Evolutionary conservation across 2,329 filamentous ascomycete species (phyloP), one percentile per base, ranked within the genome.

Genomic region (Fusarium sp.): DNA sequence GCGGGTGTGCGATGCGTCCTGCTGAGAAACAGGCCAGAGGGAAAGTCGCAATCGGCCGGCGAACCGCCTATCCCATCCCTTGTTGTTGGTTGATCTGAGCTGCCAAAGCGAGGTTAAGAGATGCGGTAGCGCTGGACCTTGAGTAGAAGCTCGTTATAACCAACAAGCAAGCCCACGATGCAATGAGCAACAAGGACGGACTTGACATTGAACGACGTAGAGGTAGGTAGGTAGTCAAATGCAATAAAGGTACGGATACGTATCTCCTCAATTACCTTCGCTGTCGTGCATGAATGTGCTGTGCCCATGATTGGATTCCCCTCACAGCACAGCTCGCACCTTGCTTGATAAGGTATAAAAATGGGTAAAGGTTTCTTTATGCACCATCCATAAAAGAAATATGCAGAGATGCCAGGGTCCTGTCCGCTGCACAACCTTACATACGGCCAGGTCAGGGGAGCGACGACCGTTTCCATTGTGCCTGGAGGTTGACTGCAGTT

Each of bases 21-120:
- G 56, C 45, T 56, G 52, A 53, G 58, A 61, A 66, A 50, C 58
- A 53, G 58, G 53, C 50, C 61, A 67, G 63, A 67, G 55, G 61
- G 56, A 52, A 61, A 63, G 61, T 66, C 65, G 61, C 57, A 67
- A 65, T 68, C 64, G 66, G 55, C 53, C 28, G 61, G 61, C 53
- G 64, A 64, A 64, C 53, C 58, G 63, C 38, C 56, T 59, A 45
- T 59, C 60, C 35, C 47, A 34, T 61, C 41, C 51, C 46, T 47
- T 53, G 42, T 50, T 50, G 42, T 38, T 44, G 50, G 44, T 38
- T 44, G 55, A 48, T 26, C 57, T 62, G 43, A 31, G 61, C 43
- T 40, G 19, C 19, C 19, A 38, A 11, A 11, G 34, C 31, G 49
- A 45, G 25, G 25, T 45, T 15, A 25, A 15, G 38, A 46, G 55